Percentiles rank a stretch among this genome's conserved stretches.
phyloP scores from a whole-genome alignment of 2,329 filamentous ascomycete species.

The Orbilia ellipsospora region DNA sequence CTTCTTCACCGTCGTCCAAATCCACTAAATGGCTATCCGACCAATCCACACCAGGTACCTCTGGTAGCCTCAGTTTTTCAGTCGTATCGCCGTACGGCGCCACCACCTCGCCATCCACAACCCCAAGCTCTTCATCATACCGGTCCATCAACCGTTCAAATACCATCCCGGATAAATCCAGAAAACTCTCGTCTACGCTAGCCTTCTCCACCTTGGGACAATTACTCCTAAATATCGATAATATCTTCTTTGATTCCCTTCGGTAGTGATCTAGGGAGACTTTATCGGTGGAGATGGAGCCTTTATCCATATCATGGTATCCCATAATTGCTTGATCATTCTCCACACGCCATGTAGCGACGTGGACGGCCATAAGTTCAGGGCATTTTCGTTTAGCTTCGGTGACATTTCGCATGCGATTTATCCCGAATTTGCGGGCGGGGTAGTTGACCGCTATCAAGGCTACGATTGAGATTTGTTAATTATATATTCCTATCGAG shows the following conservation, averaged over 20 bases:
- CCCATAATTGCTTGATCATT: slow-evolving; percentile 94
- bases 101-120: slow-evolving; percentile 62
- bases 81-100: slow-evolving; percentile 79
- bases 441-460: slow-evolving; percentile 97
- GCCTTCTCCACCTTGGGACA: slow-evolving; percentile 75
- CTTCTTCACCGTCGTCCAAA: slow-evolving; percentile 76
- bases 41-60: slow-evolving; percentile 54
- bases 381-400: slow-evolving; percentile 92
- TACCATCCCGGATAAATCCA: slow-evolving; percentile 88
- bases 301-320: slow-evolving; percentile 77
- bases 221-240: slow-evolving; percentile 65
- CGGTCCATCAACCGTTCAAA: slow-evolving; percentile 78
- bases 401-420: slow-evolving; percentile 77
- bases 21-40: slow-evolving; percentile 64
- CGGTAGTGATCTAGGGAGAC: slow-evolving; percentile 94
- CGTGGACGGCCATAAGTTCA: slow-evolving; percentile 82
- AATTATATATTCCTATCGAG: slow-evolving; percentile 5
- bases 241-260: slow-evolving; percentile 82
- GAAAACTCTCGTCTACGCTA: slow-evolving; percentile 92
- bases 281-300: slow-evolving; percentile 83
- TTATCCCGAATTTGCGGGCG: slow-evolving; percentile 82
- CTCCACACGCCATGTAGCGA: slow-evolving; percentile 65
- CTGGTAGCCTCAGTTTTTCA: slow-evolving; percentile 69
- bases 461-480: slow-evolving; percentile 35
- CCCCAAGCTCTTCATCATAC: slow-evolving; percentile 75